A percentile compares a stretch with the other conserved stretches of the same genome.
phyloP scores from a whole-genome alignment of 2,329 filamentous ascomycete genomes.

The Huntiella savannae region DNA sequence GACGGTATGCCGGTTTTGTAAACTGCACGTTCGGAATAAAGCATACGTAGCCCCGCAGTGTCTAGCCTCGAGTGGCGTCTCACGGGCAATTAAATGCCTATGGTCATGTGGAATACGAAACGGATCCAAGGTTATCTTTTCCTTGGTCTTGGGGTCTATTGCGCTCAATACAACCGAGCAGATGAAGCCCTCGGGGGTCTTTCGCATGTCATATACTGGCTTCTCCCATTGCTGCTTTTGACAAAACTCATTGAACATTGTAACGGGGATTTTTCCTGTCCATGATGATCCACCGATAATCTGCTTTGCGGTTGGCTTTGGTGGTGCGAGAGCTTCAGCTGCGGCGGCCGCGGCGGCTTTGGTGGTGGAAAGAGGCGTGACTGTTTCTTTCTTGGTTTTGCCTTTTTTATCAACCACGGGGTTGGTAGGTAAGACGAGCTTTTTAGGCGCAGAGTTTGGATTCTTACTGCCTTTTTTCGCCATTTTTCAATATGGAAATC shows the following conservation, averaged over 20 bases:
- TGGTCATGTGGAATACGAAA: constrained; percentile 64
- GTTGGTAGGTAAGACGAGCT: background rate
- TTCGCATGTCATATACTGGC: constrained; percentile 73
- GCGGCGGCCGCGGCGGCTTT: constrained; percentile 5
- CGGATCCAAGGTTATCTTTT: constrained; percentile 54
- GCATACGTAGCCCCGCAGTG: constrained; percentile 88
- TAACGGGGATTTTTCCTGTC: constrained; percentile 93
- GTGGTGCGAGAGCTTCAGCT: constrained; percentile 21
- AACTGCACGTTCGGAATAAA: constrained; percentile 78
- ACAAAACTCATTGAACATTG: constrained; percentile 82
- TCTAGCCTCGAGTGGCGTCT: constrained; percentile 72
- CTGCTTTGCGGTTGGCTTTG: constrained; percentile 50
- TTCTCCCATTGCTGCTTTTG: constrained; percentile 92
- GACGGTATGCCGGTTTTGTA: constrained; percentile 90
- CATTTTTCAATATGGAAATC: background rate
- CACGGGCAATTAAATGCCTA: constrained; percentile 54
- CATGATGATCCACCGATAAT: constrained; percentile 88
- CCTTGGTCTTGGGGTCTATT: constrained; percentile 65
- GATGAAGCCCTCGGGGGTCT: constrained; percentile 54
- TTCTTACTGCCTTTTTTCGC: constrained; percentile 10
- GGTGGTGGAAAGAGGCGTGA: constrained; percentile 1
- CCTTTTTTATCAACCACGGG: constrained; percentile 5
- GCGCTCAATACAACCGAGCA: constrained; percentile 63
- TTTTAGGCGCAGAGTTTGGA: constrained; percentile 1
- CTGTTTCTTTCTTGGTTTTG: constrained; percentile 1